Base-by-base conservation (phyloP, 2,329 filamentous ascomycete genomes). In the Xylaria sp. region DNA sequence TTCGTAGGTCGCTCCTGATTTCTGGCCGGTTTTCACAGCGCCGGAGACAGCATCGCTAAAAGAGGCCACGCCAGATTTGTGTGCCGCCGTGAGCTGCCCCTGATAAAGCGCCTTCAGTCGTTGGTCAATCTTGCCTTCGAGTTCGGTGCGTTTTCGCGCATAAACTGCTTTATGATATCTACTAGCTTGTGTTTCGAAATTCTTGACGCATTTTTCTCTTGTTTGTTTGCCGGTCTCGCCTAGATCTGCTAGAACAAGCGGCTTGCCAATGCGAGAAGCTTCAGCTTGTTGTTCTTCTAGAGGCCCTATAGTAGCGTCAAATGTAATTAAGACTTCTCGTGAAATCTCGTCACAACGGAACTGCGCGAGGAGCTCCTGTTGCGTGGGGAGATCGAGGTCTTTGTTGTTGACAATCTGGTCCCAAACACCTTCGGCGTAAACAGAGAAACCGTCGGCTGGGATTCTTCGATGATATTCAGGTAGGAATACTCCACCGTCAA, bases 351-450 rank as follows among this genome's bases (percentile, higher is more conserved):
- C 96, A 80, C 96, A 99, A 74, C 96, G 90, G 84, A 98, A 99
- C 80, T 99, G 96, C 12, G 96, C 96, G 63, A 99, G 87, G 55
- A 99, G 87, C 80, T 99, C 96, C 82, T 99, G 96, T 80, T 99
- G 96, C 0, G 96, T 98, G 3, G 96, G 96, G 68, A 99, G 82
- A 81, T 99, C 96, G 64, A 99, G 86, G 78, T 99, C 96, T 82
- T 99, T 99, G 86, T 99, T 99, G 84, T 95, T 92, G 76, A 97
- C 94, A 78, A 99, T 99, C 82, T 98, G 95, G 77, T 98, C 94
- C 96, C 96, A 99, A 54, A 99, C 90, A 50, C 94, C 94, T 79
- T 96, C 90, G 0, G 96, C 94, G 76, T 99, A 99, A 69, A 94
- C 87, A 0, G 95, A 93, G 78, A 98, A 96, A n/a, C 96, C 96